Conservation (phyloP, 176 grass and related monocot genomes). For the Aegilops umbellulata region DNA sequence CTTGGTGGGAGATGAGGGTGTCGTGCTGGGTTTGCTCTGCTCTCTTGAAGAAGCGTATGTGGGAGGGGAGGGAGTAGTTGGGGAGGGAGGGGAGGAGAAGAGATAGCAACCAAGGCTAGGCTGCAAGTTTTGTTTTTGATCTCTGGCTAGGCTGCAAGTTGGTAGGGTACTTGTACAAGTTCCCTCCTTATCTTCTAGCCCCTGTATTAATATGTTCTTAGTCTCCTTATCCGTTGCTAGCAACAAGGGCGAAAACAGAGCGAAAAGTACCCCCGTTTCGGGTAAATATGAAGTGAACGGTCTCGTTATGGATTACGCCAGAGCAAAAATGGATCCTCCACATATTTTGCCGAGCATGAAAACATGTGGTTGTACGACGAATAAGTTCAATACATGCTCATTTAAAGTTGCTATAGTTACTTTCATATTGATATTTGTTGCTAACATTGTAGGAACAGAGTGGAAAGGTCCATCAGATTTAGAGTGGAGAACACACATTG, state of each 20-base stretch:
- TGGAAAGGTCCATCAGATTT: no score
- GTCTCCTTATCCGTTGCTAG: background rate
- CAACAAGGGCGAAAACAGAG: background rate
- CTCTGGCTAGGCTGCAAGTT: background rate
- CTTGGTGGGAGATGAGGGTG: background rate
- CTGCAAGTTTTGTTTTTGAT: background rate
- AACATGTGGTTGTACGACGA: background rate
- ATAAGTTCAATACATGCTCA: background rate
- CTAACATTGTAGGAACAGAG: background rate
- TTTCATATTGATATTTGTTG: background rate
- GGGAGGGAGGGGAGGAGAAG: background rate
- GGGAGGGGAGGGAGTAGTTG: background rate
- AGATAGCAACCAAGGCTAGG: constrained; percentile 6
- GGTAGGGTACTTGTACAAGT: constrained; percentile 10
- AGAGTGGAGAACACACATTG: background rate
- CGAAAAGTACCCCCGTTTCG: background rate
- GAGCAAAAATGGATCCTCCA: background rate
- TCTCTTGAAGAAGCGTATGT: constrained; percentile 24
- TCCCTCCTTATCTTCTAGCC: background rate
- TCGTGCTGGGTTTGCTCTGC: constrained; percentile 19
- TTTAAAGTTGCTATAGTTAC: background rate
- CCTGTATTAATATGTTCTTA: background rate
- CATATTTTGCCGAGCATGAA: background rate
- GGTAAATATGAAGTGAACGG: background rate
- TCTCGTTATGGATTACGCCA: background rate